Evolutionary conservation across 345 rosid species (phyloP).

Genomic region (Acer negundo): DNA sequence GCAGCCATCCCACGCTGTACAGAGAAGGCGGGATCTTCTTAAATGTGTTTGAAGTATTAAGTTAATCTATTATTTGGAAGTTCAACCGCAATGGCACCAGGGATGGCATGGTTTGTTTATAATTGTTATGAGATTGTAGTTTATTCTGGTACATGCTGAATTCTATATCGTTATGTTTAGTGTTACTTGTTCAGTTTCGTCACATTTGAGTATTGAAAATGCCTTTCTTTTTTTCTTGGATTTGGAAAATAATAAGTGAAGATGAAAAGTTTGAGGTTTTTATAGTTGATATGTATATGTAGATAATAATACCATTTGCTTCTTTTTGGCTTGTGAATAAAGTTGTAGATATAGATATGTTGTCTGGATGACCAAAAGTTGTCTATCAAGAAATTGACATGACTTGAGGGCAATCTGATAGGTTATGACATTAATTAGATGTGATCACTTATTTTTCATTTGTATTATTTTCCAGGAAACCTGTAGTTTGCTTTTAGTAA

Average conservation of each 20-base stretch:
- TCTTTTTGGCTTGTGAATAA: not conserved
- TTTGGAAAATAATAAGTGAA: not conserved
- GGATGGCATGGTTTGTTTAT: slow-evolving; percentile 25
- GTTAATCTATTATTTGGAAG: not conserved
- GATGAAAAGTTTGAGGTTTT: not conserved
- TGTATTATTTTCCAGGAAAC: not conserved
- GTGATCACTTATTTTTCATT: too few relatives aligned
- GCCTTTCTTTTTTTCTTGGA: not conserved
- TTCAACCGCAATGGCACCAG: not conserved
- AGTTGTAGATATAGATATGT: not conserved
- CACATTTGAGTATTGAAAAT: not conserved
- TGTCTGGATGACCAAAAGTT: too few relatives aligned
- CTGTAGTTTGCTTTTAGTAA: not conserved
- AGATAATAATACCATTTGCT: not conserved
- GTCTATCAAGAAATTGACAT: too few relatives aligned
- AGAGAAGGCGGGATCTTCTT: slow-evolving; percentile 18
- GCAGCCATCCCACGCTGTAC: slow-evolving; percentile 17
- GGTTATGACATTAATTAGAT: too few relatives aligned
- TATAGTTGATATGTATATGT: too few relatives aligned
- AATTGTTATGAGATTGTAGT: slow-evolving; percentile 20
- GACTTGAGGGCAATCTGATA: too few relatives aligned
- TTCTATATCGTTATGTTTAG: not conserved
- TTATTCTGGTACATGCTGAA: slow-evolving; percentile 7
- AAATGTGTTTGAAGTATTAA: not conserved
- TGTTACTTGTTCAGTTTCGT: slow-evolving; percentile 2